phyloP scores from a whole-genome alignment of 2,329 filamentous ascomycete species.

The Aureobasidium sp. region DNA sequence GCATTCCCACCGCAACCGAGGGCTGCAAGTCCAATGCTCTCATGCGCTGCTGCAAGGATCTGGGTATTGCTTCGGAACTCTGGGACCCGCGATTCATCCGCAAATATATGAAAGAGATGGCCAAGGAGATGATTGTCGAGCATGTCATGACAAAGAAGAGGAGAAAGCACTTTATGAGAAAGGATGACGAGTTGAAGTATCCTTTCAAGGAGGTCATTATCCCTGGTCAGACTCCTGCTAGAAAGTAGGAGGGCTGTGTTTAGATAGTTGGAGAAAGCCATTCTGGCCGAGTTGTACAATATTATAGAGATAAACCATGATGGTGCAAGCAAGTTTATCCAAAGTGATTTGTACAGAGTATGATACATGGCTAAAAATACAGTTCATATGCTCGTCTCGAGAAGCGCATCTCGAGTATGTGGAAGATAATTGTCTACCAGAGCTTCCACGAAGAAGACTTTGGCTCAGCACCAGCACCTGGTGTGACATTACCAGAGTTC shows the following conservation, averaged over 20 bases:
- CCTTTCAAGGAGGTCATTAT: conserved; percentile 46
- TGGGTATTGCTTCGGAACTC: conserved; percentile 87
- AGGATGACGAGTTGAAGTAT: conserved; percentile 65
- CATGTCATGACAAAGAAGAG: conserved; percentile 80
- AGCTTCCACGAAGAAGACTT: conserved; percentile 27
- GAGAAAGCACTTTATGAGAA: conserved; percentile 77
- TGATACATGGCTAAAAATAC: conserved; percentile 7
- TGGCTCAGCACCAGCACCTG: neutral
- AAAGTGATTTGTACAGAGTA: neutral
- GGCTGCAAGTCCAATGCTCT: conserved; percentile 96
- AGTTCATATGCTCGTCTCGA: neutral
- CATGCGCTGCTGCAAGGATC: conserved; percentile 96
- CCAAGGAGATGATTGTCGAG: conserved; percentile 81
- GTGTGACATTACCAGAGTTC: conserved; percentile 10
- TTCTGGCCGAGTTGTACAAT: neutral
- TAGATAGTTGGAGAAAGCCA: neutral
- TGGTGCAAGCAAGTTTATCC: too few species aligned
- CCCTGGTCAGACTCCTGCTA: conserved; percentile 1
- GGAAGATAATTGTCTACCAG: conserved; percentile 20
- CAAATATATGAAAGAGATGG: conserved; percentile 65
- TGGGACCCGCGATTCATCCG: conserved; percentile 94
- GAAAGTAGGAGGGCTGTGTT: neutral
- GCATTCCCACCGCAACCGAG: conserved; percentile 88
- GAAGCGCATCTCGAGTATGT: neutral
- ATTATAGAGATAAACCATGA: neutral